phyloP scores from a whole-genome alignment of 2,329 filamentous ascomycete species.

The Hymenotorrendiella dingleyae region DNA sequence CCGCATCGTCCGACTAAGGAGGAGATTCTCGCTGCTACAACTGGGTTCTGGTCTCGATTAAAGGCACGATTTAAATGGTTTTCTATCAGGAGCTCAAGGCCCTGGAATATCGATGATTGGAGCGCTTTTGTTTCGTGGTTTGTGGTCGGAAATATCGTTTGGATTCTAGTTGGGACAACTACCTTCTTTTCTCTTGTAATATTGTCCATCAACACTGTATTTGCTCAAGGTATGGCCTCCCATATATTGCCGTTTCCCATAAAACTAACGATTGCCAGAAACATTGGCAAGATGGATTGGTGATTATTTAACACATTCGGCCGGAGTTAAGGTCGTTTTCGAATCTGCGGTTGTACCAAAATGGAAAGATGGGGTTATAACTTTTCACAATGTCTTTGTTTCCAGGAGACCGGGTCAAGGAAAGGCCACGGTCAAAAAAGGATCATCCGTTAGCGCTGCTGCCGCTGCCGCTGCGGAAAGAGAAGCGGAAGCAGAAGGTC shows the following conservation, averaged over 20 bases:
- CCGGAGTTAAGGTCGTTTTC: conserved; percentile 89
- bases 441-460: conserved; percentile 75
- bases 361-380: conserved; percentile 93
- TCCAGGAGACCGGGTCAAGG: conserved; percentile 82
- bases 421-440: conserved; percentile 81
- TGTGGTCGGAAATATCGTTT: conserved; percentile 84
- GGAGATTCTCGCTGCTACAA: conserved; percentile 85
- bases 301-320: conserved; percentile 90
- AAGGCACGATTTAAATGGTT: conserved; percentile 97
- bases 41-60: conserved; percentile 83
- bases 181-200: conserved; percentile 94
- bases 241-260: neutral
- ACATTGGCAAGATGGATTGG: conserved; percentile 89
- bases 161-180: conserved; percentile 94
- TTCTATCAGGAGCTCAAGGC: conserved; percentile 85
- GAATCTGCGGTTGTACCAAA: conserved; percentile 96
- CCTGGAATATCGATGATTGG: conserved; percentile 95
- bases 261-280: conserved; percentile 47
- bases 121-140: conserved; percentile 95
- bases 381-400: conserved; percentile 93
- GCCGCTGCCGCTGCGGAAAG: conserved; percentile 65
- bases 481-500: conserved; percentile 38
- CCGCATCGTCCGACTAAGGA: conserved; percentile 90
- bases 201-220: conserved; percentile 87
- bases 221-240: conserved; percentile 70